These are phyloP conservation scores for Jamesozyma hellenica DNA, from an alignment of 805 yeast genomes.

Conservation along the genomic window DNA sequence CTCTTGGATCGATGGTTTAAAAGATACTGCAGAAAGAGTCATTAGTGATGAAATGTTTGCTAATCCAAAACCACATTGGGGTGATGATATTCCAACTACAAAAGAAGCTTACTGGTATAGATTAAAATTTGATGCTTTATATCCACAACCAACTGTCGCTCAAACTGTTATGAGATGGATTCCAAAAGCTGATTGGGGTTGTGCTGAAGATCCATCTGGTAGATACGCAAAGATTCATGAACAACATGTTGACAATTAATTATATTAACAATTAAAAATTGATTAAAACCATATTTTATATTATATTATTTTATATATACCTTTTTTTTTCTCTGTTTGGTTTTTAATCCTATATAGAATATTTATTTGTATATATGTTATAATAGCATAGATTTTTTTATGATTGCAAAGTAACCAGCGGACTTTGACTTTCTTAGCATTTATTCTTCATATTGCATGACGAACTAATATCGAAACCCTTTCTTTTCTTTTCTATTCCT, in stretches of 20 bases:
- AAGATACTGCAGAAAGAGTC: conserved; percentile 83
- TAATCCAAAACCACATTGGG: conserved; percentile 93
- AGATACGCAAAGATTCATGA: conserved; percentile 91
- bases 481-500: too few relatives aligned
- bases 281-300: too few relatives aligned
- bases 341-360: too few relatives aligned
- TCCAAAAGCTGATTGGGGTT: conserved; percentile 99
- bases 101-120: conserved; percentile 99
- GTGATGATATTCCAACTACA: conserved; percentile 85
- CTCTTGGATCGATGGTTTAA: conserved; percentile 97
- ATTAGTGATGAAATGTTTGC: conserved; percentile 87
- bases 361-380: too few relatives aligned
- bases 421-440: too few relatives aligned
- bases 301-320: too few relatives aligned
- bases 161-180: conserved; percentile 98
- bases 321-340: too few relatives aligned
- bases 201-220: conserved; percentile 97
- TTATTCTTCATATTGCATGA: too few relatives aligned
- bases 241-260: conserved; percentile 36
- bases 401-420: too few relatives aligned
- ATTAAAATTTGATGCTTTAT: conserved; percentile 86
- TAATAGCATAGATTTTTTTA: too few relatives aligned
- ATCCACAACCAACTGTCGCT: conserved; percentile 88
- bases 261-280: too few relatives aligned
- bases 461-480: too few relatives aligned